phyloP scores from a whole-genome alignment of 441 rosid genomes.

The Theobroma grandiflorum region DNA sequence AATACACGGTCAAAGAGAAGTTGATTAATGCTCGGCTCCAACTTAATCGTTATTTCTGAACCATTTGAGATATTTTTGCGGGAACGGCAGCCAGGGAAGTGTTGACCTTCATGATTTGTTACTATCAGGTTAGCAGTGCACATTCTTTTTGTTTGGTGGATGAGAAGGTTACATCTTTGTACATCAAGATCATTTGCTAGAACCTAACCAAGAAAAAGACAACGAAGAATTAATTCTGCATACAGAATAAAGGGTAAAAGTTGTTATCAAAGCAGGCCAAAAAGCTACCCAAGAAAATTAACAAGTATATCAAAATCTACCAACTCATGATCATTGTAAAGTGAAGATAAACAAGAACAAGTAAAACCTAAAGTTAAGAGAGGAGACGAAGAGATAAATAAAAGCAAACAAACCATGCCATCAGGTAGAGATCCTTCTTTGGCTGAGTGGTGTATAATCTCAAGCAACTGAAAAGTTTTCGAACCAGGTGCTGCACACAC shows the following conservation, averaged over 20 bases:
- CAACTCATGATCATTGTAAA: slow-evolving; percentile 3
- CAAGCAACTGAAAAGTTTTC: slow-evolving; percentile 96
- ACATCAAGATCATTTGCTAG: slow-evolving; percentile 96
- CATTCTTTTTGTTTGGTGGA: slow-evolving; percentile 97
- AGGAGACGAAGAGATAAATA: neutral
- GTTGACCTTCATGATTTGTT: slow-evolving; percentile 96
- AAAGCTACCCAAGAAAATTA: slow-evolving; percentile 20
- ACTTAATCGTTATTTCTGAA: slow-evolving; percentile 47
- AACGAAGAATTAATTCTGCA: slow-evolving; percentile 25
- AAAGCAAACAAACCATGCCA: slow-evolving; percentile 65
- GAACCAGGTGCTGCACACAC: slow-evolving; percentile 99
- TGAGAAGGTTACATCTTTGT: slow-evolving; percentile 95
- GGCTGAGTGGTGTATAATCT: slow-evolving; percentile 77
- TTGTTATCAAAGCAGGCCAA: slow-evolving; percentile 5
- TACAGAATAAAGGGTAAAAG: slow-evolving; percentile 24
- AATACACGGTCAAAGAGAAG: slow-evolving; percentile 90
- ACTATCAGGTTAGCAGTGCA: slow-evolving; percentile 97
- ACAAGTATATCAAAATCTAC: slow-evolving; percentile 7
- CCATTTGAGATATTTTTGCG: slow-evolving; percentile 49
- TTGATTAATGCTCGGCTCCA: slow-evolving; percentile 51
- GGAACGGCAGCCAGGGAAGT: slow-evolving; percentile 89
- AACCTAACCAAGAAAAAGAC: slow-evolving; percentile 54
- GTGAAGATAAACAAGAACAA: slow-evolving; percentile 8
- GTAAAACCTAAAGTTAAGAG: slow-evolving; percentile 20
- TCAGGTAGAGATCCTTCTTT: slow-evolving; percentile 72